Conservation (phyloP, 148 eudicot genomes). For the Tetragonia tetragonoides region DNA sequence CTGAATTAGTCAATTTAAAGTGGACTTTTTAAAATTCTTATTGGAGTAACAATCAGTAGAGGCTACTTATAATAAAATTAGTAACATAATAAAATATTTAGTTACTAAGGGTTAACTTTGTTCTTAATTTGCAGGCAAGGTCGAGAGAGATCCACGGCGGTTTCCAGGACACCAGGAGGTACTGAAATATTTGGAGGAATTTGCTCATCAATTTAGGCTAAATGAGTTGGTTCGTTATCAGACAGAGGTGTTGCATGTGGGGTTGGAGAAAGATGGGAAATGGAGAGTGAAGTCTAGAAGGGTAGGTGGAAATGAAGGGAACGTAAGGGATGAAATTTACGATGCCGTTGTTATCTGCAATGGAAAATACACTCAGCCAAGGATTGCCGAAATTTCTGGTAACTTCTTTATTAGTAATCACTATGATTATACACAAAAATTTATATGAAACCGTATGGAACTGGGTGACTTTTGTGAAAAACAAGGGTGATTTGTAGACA, state of each 20-base stretch:
- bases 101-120: neutral
- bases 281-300: conserved; percentile 53
- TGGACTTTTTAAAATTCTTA: too few relatives aligned
- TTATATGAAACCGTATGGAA: too few relatives aligned
- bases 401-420: conserved; percentile 8
- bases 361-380: conserved; percentile 87
- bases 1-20: too few relatives aligned
- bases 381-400: conserved; percentile 81
- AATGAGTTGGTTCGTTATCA: conserved; percentile 57
- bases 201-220: conserved; percentile 48
- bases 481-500: too few relatives aligned
- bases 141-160: conserved; percentile 68
- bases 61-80: too few relatives aligned
- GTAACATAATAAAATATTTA: too few relatives aligned
- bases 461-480: too few relatives aligned
- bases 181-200: conserved; percentile 74
- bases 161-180: conserved; percentile 83
- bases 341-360: conserved; percentile 95
- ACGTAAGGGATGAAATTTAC: conserved; percentile 51
- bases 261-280: conserved; percentile 45
- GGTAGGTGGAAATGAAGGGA: conserved; percentile 17
- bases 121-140: conserved; percentile 25
- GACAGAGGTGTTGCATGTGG: conserved; percentile 56
- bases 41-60: too few relatives aligned
- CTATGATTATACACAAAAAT: neutral